A percentile compares a stretch with the other conserved stretches of the same genome.
Conservation (phyloP, 768 basidiomycete species). For the Trametes elegans region DNA sequence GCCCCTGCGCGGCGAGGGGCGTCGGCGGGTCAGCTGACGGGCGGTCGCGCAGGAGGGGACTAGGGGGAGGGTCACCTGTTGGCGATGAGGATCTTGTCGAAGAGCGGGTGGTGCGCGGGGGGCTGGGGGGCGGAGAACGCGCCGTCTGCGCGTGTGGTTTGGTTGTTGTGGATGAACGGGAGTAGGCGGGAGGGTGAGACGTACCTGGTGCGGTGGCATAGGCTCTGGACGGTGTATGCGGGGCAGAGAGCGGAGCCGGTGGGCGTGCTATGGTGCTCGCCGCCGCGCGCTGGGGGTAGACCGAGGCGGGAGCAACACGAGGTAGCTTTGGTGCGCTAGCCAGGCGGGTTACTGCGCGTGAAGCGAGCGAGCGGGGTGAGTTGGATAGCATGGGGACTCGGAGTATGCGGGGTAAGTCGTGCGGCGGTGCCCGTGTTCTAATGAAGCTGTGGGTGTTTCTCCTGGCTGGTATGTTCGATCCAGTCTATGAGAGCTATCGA, state of each 20-base stretch:
- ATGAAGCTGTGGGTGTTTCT: background rate
- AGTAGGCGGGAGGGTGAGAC: background rate
- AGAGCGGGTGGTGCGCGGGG: constrained; percentile 48
- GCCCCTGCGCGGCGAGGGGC: constrained; percentile 49
- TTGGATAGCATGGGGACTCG: constrained; percentile 4
- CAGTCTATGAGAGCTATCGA: background rate
- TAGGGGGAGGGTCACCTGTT: constrained; percentile 58
- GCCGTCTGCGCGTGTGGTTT: background rate
- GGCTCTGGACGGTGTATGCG: background rate
- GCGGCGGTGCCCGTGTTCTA: background rate
- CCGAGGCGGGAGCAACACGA: background rate
- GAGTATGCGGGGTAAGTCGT: background rate
- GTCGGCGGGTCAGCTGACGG: no score
- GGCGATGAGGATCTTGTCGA: constrained; percentile 90
- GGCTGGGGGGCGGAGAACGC: background rate
- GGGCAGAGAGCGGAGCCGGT: background rate
- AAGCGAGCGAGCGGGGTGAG: constrained; percentile 4
- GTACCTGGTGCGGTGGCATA: constrained; percentile 13
- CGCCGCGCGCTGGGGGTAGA: background rate
- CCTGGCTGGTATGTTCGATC: background rate
- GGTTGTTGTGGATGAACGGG: background rate
- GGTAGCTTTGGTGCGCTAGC: background rate
- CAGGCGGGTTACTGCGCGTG: background rate
- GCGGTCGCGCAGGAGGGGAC: background rate
- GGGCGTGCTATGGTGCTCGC: background rate